phyloP scores from a whole-genome alignment of 1,139 yeast genomes.

The Debaryomyces fabryi region DNA sequence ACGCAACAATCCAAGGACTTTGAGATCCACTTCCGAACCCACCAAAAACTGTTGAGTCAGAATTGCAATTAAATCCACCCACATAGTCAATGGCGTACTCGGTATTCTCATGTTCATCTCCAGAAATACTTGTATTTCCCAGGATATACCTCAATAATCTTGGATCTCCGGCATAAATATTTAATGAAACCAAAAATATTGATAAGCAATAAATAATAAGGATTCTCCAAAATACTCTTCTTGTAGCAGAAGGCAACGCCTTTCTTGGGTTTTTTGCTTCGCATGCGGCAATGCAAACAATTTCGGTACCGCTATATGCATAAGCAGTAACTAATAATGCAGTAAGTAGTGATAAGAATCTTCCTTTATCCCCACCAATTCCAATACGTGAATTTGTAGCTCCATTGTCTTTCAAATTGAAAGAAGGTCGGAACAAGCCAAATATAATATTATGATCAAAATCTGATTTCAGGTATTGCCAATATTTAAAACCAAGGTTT shows the following conservation, averaged over 20 bases:
- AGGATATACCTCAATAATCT: slow-evolving; percentile 57
- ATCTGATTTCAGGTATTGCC: slow-evolving; percentile 59
- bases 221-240: slow-evolving; percentile 72
- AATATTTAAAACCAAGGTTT: slow-evolving; percentile 64
- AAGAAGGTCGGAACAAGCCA: slow-evolving; percentile 75
- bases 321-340: slow-evolving; percentile 69
- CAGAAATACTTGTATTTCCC: slow-evolving; percentile 36
- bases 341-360: slow-evolving; percentile 63
- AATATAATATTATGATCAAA: slow-evolving; percentile 51
- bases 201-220: slow-evolving; percentile 68
- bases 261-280: slow-evolving; percentile 82
- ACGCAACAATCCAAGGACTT: slow-evolving; percentile 80
- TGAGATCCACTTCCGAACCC: slow-evolving; percentile 64
- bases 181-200: slow-evolving; percentile 70
- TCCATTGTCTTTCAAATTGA: slow-evolving; percentile 60
- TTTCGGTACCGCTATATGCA: slow-evolving; percentile 80
- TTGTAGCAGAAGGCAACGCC: slow-evolving; percentile 78
- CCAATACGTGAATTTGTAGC: slow-evolving; percentile 47
- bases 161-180: slow-evolving; percentile 76
- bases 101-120: slow-evolving; percentile 21
- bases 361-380: slow-evolving; percentile 64
- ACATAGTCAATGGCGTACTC: slow-evolving; percentile 41
- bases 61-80: slow-evolving; percentile 43
- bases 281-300: slow-evolving; percentile 83
- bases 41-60: slow-evolving; percentile 39